A percentile compares a stretch with the other conserved stretches of the same genome.
Evolutionary conservation across 257 asterid species (phyloP).

Genomic region (Penstemon newberryi): DNA sequence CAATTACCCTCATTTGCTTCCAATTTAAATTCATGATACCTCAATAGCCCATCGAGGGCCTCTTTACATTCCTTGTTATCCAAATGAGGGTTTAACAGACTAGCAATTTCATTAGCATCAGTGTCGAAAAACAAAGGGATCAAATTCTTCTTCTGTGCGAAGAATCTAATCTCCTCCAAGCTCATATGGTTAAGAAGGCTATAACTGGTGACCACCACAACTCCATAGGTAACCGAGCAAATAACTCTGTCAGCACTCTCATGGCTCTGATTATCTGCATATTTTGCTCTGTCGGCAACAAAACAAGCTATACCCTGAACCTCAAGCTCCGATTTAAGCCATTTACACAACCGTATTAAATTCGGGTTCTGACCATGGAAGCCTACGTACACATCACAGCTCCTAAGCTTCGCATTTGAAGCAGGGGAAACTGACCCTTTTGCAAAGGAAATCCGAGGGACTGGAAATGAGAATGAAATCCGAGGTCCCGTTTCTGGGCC

Average conservation of each 20-base stretch:
- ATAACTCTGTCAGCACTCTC: slow-evolving; percentile 86
- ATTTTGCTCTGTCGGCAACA: slow-evolving; percentile 76
- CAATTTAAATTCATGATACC: slow-evolving; percentile 56
- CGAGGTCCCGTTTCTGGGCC: slow-evolving; percentile 54
- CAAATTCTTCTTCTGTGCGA: slow-evolving; percentile 81
- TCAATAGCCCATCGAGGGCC: slow-evolving; percentile 63
- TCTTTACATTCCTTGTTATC: slow-evolving; percentile 70
- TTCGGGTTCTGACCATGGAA: slow-evolving; percentile 71
- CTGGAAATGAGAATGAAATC: slow-evolving; percentile 77
- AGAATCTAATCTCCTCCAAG: slow-evolving; percentile 78
- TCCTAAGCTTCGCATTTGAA: slow-evolving; percentile 71
- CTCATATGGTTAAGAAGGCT: slow-evolving; percentile 58
- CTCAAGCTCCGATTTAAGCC: slow-evolving; percentile 93
- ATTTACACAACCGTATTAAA: slow-evolving; percentile 68
- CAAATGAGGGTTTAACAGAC: slow-evolving; percentile 34
- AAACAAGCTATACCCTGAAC: slow-evolving; percentile 88
- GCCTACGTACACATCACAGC: slow-evolving; percentile 89
- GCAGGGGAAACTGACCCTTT: slow-evolving; percentile 67
- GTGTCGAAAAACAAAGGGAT: slow-evolving; percentile 77
- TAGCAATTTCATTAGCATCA: slow-evolving; percentile 42
- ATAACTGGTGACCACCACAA: slow-evolving; percentile 57
- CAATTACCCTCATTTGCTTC: slow-evolving; percentile 71
- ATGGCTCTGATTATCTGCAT: slow-evolving; percentile 76
- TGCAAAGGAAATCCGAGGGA: slow-evolving; percentile 80
- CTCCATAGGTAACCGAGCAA: slow-evolving; percentile 74